Conservation (phyloP, 2,329 filamentous ascomycete species). For the Xylariaceae sp. region DNA sequence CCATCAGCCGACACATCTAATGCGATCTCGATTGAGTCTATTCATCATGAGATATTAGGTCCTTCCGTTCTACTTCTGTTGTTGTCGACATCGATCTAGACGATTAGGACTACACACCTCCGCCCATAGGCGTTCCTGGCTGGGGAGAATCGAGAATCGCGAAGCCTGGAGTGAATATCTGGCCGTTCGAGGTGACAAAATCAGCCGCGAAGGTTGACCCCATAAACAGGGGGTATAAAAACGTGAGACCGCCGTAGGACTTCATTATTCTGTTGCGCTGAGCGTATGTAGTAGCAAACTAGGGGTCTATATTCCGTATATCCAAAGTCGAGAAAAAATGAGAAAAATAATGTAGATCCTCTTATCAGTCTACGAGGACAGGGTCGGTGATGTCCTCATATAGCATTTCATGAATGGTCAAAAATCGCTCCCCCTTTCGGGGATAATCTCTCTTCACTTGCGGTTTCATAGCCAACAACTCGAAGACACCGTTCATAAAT, state of each 20-base stretch:
- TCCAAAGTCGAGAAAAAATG: neutral
- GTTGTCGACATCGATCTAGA: slow-evolving; percentile 5
- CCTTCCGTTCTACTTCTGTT: neutral
- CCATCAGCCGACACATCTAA: slow-evolving; percentile 64
- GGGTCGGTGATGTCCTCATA: slow-evolving; percentile 4
- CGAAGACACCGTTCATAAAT: slow-evolving; percentile 7
- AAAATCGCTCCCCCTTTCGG: slow-evolving; percentile 1
- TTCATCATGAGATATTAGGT: slow-evolving; percentile 24
- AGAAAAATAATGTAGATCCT: neutral
- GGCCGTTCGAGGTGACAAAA: slow-evolving; percentile 58
- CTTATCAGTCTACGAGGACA: neutral
- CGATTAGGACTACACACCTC: slow-evolving; percentile 41
- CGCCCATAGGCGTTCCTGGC: slow-evolving; percentile 58
- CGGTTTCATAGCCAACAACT: neutral
- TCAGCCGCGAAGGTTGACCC: slow-evolving; percentile 33
- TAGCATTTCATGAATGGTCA: neutral
- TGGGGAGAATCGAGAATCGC: slow-evolving; percentile 62
- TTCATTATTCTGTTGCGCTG: slow-evolving; percentile 21
- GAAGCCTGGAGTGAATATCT: slow-evolving; percentile 65
- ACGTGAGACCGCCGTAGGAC: slow-evolving; percentile 13
- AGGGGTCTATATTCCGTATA: neutral
- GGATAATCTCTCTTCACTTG: slow-evolving; percentile 1
- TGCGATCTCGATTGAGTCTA: slow-evolving; percentile 56
- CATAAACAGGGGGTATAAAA: slow-evolving; percentile 29
- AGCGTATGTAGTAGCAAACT: neutral